Evolutionary conservation across 805 yeast species (phyloP), one percentile per base, ranked within the genome.

Genomic region (Kodamaea neixiangensis): DNA sequence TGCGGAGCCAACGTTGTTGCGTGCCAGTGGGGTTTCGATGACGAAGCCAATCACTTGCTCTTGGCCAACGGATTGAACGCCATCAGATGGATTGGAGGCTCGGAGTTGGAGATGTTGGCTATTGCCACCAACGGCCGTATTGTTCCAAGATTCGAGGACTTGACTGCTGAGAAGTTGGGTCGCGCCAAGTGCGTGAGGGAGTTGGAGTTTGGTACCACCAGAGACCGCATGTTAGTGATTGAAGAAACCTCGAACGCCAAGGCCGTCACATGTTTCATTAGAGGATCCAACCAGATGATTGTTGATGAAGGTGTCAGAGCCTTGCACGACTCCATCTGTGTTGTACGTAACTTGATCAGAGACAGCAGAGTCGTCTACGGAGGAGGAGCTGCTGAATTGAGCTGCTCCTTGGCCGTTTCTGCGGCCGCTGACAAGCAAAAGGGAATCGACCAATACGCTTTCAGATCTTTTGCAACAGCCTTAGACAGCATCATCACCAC

Each of bases 11-110:
- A 92, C 68, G 82, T 93, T 50, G 99, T 93, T 47, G 93, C 96
- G 37, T 94, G 99, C 74, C 99, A 93, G 75, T 93, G 99, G 99
- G 99, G 99, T 14, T 94, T 93, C 63, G 99, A 93, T 69, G 99
- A 93, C 69, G 99, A 93, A 76, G 98, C 98, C 39, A 93, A 93
- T 72, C 97, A 94, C 71, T 73, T 94, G 66, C 78, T 94, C 53
- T 76, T 92, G 59, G 87, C 93, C 61, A 90, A 93, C 70, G 81
- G 89, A 40, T 79, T 94, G 56, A 96, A 97, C 35, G 98, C 98
- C 19, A 94, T 94, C 38, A 85, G 99, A 76, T 94, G 99, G 99
- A 96, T 94, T 47, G 99, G 98, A 54, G 99, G 98, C 41, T 89
- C 96, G 48, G 99, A 93, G 63, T 79, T 93, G 60, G 99, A 93